Percentiles rank a stretch among this genome's conserved stretches.
Evolutionary conservation across 2,329 filamentous ascomycete species (phyloP).

Genomic region (Calonectria montana): DNA sequence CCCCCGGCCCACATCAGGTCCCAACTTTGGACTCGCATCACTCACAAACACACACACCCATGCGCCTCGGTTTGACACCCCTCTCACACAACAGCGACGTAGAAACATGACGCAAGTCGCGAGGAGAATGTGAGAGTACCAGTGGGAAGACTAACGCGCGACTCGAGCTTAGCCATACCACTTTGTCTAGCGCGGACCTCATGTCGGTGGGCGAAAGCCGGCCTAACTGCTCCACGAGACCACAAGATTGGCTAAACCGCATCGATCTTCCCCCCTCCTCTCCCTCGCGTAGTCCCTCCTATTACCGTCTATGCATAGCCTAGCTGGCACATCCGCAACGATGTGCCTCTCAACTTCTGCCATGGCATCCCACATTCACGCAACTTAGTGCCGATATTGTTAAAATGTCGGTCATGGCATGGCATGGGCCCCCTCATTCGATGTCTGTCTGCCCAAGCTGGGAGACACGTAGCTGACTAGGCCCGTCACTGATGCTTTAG

Average conservation of each 20-base stretch:
- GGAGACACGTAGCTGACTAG: constrained; percentile 21
- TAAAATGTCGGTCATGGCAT: constrained; percentile 2
- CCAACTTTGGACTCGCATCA: background rate
- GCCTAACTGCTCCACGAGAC: background rate
- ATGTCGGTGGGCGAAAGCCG: background rate
- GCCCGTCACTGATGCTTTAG: background rate
- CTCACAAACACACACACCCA: constrained; percentile 1
- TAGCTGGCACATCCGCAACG: background rate
- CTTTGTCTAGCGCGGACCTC: background rate
- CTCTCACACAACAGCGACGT: background rate
- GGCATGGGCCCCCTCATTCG: background rate
- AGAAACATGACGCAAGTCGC: constrained; percentile 18
- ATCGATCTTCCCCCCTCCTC: background rate
- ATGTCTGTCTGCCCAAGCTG: constrained; percentile 9
- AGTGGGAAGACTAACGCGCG: background rate
- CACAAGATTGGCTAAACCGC: background rate
- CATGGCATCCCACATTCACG: constrained; percentile 11
- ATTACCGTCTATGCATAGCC: background rate
- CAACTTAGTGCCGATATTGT: constrained; percentile 3
- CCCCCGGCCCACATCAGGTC: constrained; percentile 3
- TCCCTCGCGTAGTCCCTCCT: background rate
- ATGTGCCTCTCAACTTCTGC: constrained; percentile 6
- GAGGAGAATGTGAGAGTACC: background rate
- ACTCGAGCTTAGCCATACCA: constrained; percentile 7
- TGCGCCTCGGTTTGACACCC: background rate